Base-by-base conservation (phyloP, 2,329 filamentous ascomycete genomes). In the Trichoderma pleuroti region DNA sequence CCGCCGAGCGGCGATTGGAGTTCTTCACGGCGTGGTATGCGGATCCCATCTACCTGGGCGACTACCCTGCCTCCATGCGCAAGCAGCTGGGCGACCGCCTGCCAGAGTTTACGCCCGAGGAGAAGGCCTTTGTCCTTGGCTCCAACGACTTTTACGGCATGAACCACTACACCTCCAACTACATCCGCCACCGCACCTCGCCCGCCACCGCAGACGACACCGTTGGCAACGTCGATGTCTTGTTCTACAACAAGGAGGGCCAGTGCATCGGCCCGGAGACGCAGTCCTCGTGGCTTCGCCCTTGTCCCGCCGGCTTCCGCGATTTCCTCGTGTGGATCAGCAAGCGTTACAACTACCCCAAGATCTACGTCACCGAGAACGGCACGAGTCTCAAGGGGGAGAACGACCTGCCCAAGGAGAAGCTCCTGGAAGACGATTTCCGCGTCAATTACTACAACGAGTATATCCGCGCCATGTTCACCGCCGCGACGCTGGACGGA, bases 101-200 rank as follows among this genome's bases (percentile, higher is more conserved):
- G 61, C 93, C 93, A 6, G 83, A 85, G 57, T 96, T 92, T 80
- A 93, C 91, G 0, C 81, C 86, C 0, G 91, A 93, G 74, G 93
- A 97, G 78, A 80, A 84, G 28, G 88, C 87, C 2, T 84, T 96
- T n/a, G 89, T 97, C 59, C 86, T 91, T 77, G 93, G 92, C n/a
- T 93, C 91, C 78, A 96, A 96, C 80, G 93, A 97, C 84, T 97
- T 97, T 82, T 97, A 97, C 81, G 93, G 93, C 80, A 95, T 95
- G 92, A 97, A 97, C 85, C 92, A 94, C 85, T 97, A 97, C 85
- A 94, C 92, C 64, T 91, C 93, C 77, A 93, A 96, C 85, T 97
- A 92, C 82, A 90, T 97, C 82, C 90, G 90, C 80, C 90, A 94
- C 82, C 88, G 89, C 77, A 85, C 87, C 9, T 86, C 86, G 8